phyloP scores from a whole-genome alignment of 1,284 basidiomycete genomes.

The Fomitopsis palustris region DNA sequence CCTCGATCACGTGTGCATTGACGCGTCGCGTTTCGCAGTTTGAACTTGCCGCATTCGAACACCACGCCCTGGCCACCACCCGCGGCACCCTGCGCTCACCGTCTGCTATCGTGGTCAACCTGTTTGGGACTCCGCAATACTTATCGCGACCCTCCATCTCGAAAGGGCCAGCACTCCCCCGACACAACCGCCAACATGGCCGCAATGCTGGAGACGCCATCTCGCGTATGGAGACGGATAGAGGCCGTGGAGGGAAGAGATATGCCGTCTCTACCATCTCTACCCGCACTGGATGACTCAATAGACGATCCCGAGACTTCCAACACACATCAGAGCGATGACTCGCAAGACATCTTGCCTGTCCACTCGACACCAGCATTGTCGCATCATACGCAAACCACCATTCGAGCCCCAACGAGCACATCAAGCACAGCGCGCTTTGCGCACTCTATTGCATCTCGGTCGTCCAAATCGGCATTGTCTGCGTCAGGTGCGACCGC shows the following conservation, averaged over 20 bases:
- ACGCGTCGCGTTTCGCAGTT: neutral
- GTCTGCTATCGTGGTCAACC: too few species aligned
- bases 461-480: constrained; percentile 33
- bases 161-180: neutral
- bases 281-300: constrained; percentile 64
- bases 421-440: constrained; percentile 68
- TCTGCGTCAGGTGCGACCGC: constrained; percentile 13
- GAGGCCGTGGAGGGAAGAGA: constrained; percentile 64
- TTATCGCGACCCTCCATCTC: neutral
- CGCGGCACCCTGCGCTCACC: neutral
- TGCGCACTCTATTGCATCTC: constrained; percentile 56
- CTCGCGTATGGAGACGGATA: constrained; percentile 75
- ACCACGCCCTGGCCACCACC: neutral
- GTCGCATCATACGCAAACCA: constrained; percentile 39
- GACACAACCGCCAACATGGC: constrained; percentile 18
- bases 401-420: constrained; percentile 50
- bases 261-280: constrained; percentile 74
- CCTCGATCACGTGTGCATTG: constrained; percentile 1
- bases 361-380: constrained; percentile 64
- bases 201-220: constrained; percentile 67
- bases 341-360: constrained; percentile 36
- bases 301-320: constrained; percentile 21
- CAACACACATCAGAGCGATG: constrained; percentile 20
- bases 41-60: neutral
- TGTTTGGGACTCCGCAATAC: too few species aligned